phyloP scores from a whole-genome alignment of 139 green algal species.

The Chlamydomonas eustigma region DNA sequence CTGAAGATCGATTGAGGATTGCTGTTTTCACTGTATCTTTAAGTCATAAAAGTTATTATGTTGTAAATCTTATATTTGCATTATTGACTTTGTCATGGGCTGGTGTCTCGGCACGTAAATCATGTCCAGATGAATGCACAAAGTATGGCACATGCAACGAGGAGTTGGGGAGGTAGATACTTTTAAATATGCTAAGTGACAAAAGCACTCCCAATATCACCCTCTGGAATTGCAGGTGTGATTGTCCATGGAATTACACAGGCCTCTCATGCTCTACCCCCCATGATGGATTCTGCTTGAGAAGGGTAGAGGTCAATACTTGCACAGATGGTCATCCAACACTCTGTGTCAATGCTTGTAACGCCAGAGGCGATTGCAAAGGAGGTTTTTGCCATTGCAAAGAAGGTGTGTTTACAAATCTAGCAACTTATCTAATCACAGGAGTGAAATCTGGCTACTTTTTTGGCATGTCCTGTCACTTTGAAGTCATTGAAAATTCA shows the following conservation, averaged over 20 bases:
- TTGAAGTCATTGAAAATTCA: background rate
- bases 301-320: slow-evolving; percentile 26
- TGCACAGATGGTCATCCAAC: slow-evolving; percentile 30
- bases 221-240: slow-evolving; percentile 16
- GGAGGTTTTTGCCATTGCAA: slow-evolving; percentile 18
- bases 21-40: no score
- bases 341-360: slow-evolving; percentile 35
- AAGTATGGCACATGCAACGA: slow-evolving; percentile 13
- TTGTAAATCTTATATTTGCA: no score
- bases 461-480: background rate
- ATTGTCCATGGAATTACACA: slow-evolving; percentile 39
- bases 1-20: no score
- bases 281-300: slow-evolving; percentile 29
- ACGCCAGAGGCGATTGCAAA: slow-evolving; percentile 14
- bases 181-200: background rate
- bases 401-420: background rate
- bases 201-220: background rate
- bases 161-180: slow-evolving; percentile 9
- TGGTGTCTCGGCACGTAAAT: no score
- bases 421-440: background rate
- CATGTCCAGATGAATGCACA: slow-evolving; percentile 1
- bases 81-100: no score
- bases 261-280: slow-evolving; percentile 4
- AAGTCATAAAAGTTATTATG: no score
- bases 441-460: background rate